Conservation (phyloP, 257 asterid genomes). For the Solanum pennellii region DNA sequence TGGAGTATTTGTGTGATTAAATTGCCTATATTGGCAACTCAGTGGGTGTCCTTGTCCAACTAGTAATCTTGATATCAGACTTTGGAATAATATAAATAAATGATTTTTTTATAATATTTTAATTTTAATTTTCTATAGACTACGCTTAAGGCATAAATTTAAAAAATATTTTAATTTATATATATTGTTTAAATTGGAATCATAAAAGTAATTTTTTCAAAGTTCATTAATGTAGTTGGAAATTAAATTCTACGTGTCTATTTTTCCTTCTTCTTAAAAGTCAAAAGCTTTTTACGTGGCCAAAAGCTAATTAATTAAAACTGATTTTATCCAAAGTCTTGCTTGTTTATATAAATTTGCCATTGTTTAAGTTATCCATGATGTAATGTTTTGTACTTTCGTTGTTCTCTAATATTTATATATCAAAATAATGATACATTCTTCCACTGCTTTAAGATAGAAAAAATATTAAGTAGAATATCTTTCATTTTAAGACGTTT, state of each 20-base stretch:
- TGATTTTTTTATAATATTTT: too few relatives aligned
- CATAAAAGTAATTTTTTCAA: too few relatives aligned
- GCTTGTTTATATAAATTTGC: not conserved
- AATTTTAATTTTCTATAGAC: too few relatives aligned
- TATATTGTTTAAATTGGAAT: too few relatives aligned
- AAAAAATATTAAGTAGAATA: not conserved
- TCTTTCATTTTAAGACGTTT: not conserved
- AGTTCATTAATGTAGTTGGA: not conserved
- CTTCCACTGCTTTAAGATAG: not conserved
- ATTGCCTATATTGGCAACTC: not conserved
- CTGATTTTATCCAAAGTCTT: not conserved
- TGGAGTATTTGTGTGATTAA: not conserved
- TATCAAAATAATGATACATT: not conserved
- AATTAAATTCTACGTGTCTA: not conserved
- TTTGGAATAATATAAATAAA: not conserved
- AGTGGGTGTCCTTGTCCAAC: not conserved
- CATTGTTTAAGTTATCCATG: not conserved
- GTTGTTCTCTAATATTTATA: not conserved
- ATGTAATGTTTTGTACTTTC: not conserved
- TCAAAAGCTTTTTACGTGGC: not conserved
- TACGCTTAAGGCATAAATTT: too few relatives aligned
- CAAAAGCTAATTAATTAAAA: not conserved
- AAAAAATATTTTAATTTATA: too few relatives aligned
- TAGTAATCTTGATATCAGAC: not conserved
- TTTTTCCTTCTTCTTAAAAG: not conserved